Base-by-base conservation (phyloP, 306 rosid species). In the Purshia tridentata region DNA sequence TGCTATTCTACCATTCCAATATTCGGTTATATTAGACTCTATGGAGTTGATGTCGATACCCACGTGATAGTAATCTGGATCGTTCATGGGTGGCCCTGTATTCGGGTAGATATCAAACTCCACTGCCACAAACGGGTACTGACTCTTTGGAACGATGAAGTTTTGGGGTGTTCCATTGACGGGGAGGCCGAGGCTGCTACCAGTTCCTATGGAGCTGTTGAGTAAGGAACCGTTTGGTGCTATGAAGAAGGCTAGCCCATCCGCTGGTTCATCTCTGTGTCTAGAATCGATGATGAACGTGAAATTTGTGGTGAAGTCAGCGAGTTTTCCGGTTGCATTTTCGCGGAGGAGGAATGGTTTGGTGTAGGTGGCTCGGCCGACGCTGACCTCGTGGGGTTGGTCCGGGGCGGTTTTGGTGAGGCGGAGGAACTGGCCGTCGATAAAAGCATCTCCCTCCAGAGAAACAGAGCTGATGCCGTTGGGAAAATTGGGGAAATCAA, bases 31-130 rank as follows among this genome's bases (percentile, higher is more conserved):
- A 2, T 14, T 42, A 16, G 88, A 84, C 6, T 2, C 39, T 77
- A 79, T 48, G 4, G 83, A 72, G 83, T 84, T 81, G 76, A 86
- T 19, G 65, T 86, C 81, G 37, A 84, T 56, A 45, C 88, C 88
- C 5, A 84, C 78, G 62, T 84, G 91, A 56, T 41, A 3, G 9
- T 54, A 20, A 16, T 1, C 7, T 8, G 84, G 82, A 64, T 77
- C 83, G 80, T 83, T 58, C 6, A 18, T 0, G 42, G 61, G 3
- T 4, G 11, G 0, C 18, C 4, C 8, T 2, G 8, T 0, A 18
- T 87, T 77, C 10, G 5, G 8, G 65, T 35, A 72, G 29, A 82
- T 79, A 78, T 87, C 91, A 46, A 80, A 81, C 77, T 87, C 88
- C 42, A 84, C 85, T 10, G 80, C 88, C 16, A 82, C 69, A 50